Evolutionary conservation across 2,329 filamentous ascomycete species (phyloP), one percentile per base, ranked within the genome.

Genomic region (Orbilia javanica): DNA sequence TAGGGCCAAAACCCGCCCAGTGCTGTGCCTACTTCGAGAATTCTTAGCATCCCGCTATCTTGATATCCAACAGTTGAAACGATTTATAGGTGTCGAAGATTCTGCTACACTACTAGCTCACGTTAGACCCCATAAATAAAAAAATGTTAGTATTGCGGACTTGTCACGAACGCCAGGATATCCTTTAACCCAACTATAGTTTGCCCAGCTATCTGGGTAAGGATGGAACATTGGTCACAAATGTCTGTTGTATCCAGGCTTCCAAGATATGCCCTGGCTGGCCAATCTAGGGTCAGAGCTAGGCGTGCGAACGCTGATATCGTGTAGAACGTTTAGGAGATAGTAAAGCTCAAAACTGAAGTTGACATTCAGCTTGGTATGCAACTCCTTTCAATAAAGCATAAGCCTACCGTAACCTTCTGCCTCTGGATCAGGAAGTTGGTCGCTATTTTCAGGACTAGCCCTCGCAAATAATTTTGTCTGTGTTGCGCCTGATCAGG

Each of bases 261-360:
- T 42, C 55, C 55, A 60, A 60, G 55, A 42, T 29, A 11, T 34
- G n/a, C 18, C 52, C 50, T 31, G 27, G 18, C 25, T 4, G 6
- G 5, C n/a, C 52, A 22, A 36, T 60, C 55, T 20, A n/a, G 20
- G 34, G 13, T 10, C 20, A 27, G n/a, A 31, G 34, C 31, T 60
- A 22, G 55, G 20, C 31, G 15, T 60, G 34, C 55, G 34, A 60
- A 60, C 27, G 13, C 20, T 42, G 55, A 57, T 39, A 39, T n/a
- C 55, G 1, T 20, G n/a, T 3, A 27, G 55, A 39, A 42, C 20
- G 0, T n/a, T 39, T 39, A 20, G 20, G 31, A 18, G 34, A 60
- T 42, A 42, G 55, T 18, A 18, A 64, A 39, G 8, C 62, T 73
- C 27, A 39, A 66, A 73, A 73, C 27, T 22, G 69, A 73, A 73